phyloP scores from a whole-genome alignment of 2,329 filamentous ascomycete species.

The Tolypocladium tundrense region DNA sequence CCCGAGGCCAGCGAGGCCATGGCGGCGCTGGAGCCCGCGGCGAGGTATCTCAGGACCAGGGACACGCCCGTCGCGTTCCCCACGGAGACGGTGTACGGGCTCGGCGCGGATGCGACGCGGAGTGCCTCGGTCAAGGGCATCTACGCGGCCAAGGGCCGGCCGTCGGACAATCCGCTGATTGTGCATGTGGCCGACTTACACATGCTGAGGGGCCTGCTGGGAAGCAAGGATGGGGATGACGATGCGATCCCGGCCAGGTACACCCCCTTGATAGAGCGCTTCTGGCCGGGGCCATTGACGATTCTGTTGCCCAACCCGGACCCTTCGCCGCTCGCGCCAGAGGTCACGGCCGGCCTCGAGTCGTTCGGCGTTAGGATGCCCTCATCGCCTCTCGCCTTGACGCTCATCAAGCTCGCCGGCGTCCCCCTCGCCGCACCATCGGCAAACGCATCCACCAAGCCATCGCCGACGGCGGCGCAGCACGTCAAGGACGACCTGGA shows the following conservation, averaged over 20 bases:
- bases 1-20: slow-evolving; percentile 19
- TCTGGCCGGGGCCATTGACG: slow-evolving; percentile 93
- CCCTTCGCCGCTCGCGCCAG: slow-evolving; percentile 66
- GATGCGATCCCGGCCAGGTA: slow-evolving; percentile 64
- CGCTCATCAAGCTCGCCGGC: slow-evolving; percentile 71
- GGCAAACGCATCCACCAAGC: slow-evolving; percentile 88
- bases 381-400: slow-evolving; percentile 69
- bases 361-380: slow-evolving; percentile 93
- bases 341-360: slow-evolving; percentile 75
- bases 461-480: slow-evolving; percentile 80
- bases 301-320: slow-evolving; percentile 72
- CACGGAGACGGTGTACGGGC: slow-evolving; percentile 93
- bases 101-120: slow-evolving; percentile 91
- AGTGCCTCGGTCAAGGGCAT: slow-evolving; percentile 81
- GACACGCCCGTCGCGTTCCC: slow-evolving; percentile 85
- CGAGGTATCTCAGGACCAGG: slow-evolving; percentile 50
- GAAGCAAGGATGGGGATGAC: slow-evolving; percentile 12
- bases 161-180: slow-evolving; percentile 91
- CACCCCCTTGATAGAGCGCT: slow-evolving; percentile 62
- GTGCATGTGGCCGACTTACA: slow-evolving; percentile 76
- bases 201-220: slow-evolving; percentile 60
- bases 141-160: slow-evolving; percentile 80
- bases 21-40: slow-evolving; percentile 49
- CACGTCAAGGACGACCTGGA: slow-evolving; percentile 81
- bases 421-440: slow-evolving; percentile 83